Evolutionary conservation across 2,329 filamentous ascomycete species (phyloP), one percentile per base, ranked within the genome.

Genomic region (Alternaria panax): DNA sequence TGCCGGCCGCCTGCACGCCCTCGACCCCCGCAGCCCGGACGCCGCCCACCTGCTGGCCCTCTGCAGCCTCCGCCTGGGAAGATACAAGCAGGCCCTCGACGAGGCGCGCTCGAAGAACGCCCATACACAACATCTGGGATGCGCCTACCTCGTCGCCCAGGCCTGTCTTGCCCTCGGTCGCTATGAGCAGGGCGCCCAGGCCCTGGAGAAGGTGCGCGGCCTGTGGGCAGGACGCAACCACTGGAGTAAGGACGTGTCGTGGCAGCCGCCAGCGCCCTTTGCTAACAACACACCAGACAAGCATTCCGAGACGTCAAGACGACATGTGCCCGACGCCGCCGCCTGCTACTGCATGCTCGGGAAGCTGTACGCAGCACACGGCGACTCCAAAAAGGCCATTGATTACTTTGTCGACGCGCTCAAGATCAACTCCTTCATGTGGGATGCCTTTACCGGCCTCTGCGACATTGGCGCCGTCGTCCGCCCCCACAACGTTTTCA

Each of bases 381-480:
- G 86, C 62, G 87, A 97, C 68, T 86, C 92, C 70, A 91, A 91
- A 72, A 93, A 92, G 78, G 93, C 95, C 7, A 88, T 94, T 16
- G 87, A 91, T 66, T 92, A 88, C 76, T 98, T 95, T 74, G 92
- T 96, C 67, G 92, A 96, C 60, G 88, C 93, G 6, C 81, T 99
- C 70, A 96, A 93, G 79, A 78, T 89, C 54, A 99, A 98, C 72
- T 93, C 95, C 1, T 94, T 98, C 78, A 95, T 97, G 87, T 99
- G 95, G 95, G 95, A 99, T 82, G 93, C 94, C 0, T 98, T 98
- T 71, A 88, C 90, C 22, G 90, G 88, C 16, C 85, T 99, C 7
- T 97, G 93, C 75, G 93, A 97, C 73, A 92, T 87, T 42, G 88
- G 87, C 81, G 90, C 92, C 43, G 89, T 88, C 66, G 85, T 98